Conservation (phyloP, 2,329 filamentous ascomycete genomes). For the Penicillium sp. region DNA sequence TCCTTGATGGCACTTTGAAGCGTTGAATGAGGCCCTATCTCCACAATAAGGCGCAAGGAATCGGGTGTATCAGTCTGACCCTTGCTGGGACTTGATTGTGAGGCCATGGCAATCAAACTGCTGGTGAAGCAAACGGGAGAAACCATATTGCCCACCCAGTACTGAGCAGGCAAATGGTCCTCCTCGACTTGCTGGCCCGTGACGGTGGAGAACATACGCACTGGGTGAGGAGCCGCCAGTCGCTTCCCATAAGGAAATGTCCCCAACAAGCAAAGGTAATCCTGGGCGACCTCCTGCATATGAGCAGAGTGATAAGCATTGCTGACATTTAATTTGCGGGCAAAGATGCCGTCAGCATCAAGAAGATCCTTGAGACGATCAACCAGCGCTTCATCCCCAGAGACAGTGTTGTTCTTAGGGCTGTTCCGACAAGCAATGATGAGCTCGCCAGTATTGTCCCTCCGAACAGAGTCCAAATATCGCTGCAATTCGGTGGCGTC, state of each 20-base stretch:
- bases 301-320: constrained; percentile 34
- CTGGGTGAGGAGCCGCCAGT: constrained; percentile 13
- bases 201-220: constrained; percentile 28
- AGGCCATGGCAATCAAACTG: constrained; percentile 19
- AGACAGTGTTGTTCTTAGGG: constrained; percentile 28
- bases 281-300: constrained; percentile 25
- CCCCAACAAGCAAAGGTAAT: constrained; percentile 27
- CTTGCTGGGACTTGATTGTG: background rate
- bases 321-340: constrained; percentile 29
- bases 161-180: constrained; percentile 16
- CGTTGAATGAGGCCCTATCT: constrained; percentile 34
- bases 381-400: constrained; percentile 28
- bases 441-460: constrained; percentile 17
- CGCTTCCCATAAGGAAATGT: constrained; percentile 11
- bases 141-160: constrained; percentile 35
- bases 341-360: constrained; percentile 25
- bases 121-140: constrained; percentile 30
- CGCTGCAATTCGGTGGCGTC: constrained; percentile 6
- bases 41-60: constrained; percentile 24
- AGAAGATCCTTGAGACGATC: constrained; percentile 22
- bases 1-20: constrained; percentile 31
- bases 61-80: background rate
- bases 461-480: constrained; percentile 19
- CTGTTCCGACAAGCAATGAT: constrained; percentile 31
- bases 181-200: constrained; percentile 20